Conservation (phyloP, 2,329 filamentous ascomycete genomes). For the Paecilomyces fulvus region DNA sequence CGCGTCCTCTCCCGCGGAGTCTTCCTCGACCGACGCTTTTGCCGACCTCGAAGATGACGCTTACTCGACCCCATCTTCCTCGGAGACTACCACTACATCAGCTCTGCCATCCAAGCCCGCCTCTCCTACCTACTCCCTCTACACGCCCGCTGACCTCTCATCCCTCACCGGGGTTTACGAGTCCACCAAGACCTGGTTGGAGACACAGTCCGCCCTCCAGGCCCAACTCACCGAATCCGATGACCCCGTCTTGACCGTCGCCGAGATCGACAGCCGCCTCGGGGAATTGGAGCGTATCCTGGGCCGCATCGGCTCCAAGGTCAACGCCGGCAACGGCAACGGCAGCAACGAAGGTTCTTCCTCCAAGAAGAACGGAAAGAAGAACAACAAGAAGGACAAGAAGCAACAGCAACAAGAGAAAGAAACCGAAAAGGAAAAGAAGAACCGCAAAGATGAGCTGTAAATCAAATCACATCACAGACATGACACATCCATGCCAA, state of each 20-base stretch:
- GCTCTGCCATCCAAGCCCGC: constrained; percentile 26
- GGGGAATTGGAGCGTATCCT: constrained; percentile 55
- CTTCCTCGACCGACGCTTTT: constrained; percentile 43
- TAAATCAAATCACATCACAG: background rate
- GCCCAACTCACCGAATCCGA: constrained; percentile 60
- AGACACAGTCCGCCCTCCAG: constrained; percentile 62
- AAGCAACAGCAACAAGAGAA: constrained; percentile 8
- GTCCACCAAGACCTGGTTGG: constrained; percentile 63
- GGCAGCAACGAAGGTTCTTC: constrained; percentile 13
- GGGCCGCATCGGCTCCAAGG: constrained; percentile 29
- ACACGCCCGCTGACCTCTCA: constrained; percentile 64
- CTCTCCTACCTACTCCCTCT: constrained; percentile 55
- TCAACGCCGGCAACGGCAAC: constrained; percentile 43
- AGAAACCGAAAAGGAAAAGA: constrained; percentile 15
- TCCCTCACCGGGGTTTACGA: constrained; percentile 55
- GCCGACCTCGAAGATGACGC: constrained; percentile 71
- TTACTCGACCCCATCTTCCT: constrained; percentile 30
- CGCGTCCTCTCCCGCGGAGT: constrained; percentile 13
- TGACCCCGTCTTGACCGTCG: constrained; percentile 64
- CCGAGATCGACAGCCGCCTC: constrained; percentile 62
- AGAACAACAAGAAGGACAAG: constrained; percentile 14
- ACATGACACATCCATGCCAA: too few relatives aligned
- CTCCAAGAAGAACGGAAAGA: constrained; percentile 12
- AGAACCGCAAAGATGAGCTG: constrained; percentile 23
- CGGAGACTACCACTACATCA: constrained; percentile 24